These are phyloP conservation scores for Xylaria arbuscula DNA, from an alignment of 2,329 filamentous ascomycete genomes.

Conservation along the genomic window DNA sequence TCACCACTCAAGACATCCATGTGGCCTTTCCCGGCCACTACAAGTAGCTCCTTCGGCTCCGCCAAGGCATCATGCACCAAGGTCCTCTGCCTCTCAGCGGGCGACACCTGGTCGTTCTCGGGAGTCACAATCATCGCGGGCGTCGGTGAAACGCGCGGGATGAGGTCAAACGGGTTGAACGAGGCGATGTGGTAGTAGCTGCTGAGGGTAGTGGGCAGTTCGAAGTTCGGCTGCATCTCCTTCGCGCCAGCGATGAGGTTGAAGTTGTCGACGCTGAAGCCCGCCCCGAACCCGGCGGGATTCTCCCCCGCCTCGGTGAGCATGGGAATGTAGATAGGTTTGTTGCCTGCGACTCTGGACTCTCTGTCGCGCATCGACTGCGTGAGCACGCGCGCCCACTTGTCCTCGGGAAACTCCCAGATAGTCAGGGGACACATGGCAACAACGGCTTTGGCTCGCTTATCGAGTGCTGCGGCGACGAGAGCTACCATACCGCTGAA, in stretches of 20 bases:
- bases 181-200: slow-evolving; percentile 45
- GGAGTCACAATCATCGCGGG: slow-evolving; percentile 47
- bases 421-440: neutral
- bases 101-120: slow-evolving; percentile 47
- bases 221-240: slow-evolving; percentile 3
- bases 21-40: slow-evolving; percentile 27
- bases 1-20: slow-evolving; percentile 23
- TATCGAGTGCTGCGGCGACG: slow-evolving; percentile 1
- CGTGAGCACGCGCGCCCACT: slow-evolving; percentile 36
- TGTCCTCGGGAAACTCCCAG: slow-evolving; percentile 1
- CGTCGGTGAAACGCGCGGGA: slow-evolving; percentile 34
- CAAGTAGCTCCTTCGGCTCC: slow-evolving; percentile 8
- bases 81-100: slow-evolving; percentile 24
- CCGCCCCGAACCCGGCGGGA: slow-evolving; percentile 5
- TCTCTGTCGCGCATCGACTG: slow-evolving; percentile 40
- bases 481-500: neutral
- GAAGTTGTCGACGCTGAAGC: neutral
- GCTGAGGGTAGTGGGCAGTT: neutral
- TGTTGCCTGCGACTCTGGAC: slow-evolving; percentile 26
- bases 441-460: neutral
- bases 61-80: slow-evolving; percentile 40
- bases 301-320: slow-evolving; percentile 15
- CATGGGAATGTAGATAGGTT: neutral
- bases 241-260: neutral
- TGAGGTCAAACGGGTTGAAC: slow-evolving; percentile 42